A percentile compares a stretch with the other conserved stretches of the same genome.
phyloP scores from a whole-genome alignment of 1,284 basidiomycete species.

The Pseudozyma hubeiensis region DNA sequence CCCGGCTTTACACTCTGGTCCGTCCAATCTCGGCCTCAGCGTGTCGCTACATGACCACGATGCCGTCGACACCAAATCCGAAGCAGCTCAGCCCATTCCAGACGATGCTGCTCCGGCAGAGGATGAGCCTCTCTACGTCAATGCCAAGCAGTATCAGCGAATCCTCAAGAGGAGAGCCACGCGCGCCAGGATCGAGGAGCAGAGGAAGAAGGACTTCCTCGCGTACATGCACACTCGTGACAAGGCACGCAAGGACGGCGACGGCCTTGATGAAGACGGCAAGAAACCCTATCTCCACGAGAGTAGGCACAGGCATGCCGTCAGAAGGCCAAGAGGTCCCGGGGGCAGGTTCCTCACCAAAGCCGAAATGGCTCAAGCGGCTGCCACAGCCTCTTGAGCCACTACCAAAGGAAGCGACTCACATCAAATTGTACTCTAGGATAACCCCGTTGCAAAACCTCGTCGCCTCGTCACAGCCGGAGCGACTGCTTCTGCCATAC shows the following conservation, averaged over 20 bases:
- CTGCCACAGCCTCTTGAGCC: slow-evolving; percentile 13
- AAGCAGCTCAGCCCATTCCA: slow-evolving; percentile 7
- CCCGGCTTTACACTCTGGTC: slow-evolving; percentile 17
- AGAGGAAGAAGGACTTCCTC: slow-evolving; percentile 55
- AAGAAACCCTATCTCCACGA: slow-evolving; percentile 93
- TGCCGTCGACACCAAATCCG: slow-evolving; percentile 16
- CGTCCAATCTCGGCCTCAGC: slow-evolving; percentile 42
- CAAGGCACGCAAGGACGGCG: slow-evolving; percentile 39
- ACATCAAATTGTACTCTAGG: neutral
- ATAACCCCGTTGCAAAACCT: neutral
- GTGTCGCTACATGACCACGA: slow-evolving; percentile 27
- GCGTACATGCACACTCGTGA: slow-evolving; percentile 53
- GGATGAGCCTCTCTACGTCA: slow-evolving; percentile 67
- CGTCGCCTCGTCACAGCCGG: neutral
- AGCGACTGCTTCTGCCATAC: neutral
- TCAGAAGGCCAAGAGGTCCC: slow-evolving; percentile 93
- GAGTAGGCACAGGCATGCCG: slow-evolving; percentile 96
- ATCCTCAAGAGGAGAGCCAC: slow-evolving; percentile 64
- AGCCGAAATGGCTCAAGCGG: slow-evolving; percentile 36
- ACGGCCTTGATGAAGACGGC: slow-evolving; percentile 55
- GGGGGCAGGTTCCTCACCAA: slow-evolving; percentile 86
- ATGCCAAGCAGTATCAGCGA: slow-evolving; percentile 67
- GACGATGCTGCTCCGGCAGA: slow-evolving; percentile 41
- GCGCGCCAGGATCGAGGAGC: slow-evolving; percentile 62
- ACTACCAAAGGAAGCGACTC: neutral